Evolutionary conservation across 768 basidiomycete species (phyloP), one percentile per base, ranked within the genome.

Genomic region (Pleurotus djamor): DNA sequence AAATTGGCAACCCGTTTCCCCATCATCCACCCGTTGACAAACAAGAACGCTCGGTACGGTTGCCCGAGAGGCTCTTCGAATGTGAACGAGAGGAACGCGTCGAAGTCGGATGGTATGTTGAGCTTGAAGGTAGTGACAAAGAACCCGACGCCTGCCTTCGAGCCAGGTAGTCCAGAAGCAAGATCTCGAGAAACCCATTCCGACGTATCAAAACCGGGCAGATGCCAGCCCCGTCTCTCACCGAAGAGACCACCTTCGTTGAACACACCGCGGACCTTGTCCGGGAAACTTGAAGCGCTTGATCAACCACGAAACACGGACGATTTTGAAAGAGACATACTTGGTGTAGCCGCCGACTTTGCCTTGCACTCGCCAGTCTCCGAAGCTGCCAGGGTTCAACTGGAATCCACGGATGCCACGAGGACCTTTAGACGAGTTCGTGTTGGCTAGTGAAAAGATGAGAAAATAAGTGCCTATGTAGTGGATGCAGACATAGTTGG

Each of bases 1-100:
- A 89, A 79, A 65, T 89, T 87, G 12, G 74, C 85, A n/a, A 88
- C 79, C 16, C 86, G 70, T 72, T 92, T 93, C 7, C 92, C 92
- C 83, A 91, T 91, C 83, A 89, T 88, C 92, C 92, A 94, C 10
- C 92, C 92, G 64, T 94, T 93, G 16, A 94, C 87, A 60, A 90
- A 93, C 44, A 94, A 64, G 47, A 84, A 76, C 3, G 87, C 85
- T 13, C 91, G 81, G 65, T 92, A 93, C 21, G 89, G 80, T 65
- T 89, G 85, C 4, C 79, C 79, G 5, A 76, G 66, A 1, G 79
- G 70, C 49, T 86, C 79, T 50, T 85, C 81, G 67, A 92, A 93
- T 0, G 79, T 83, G 67, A 93, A 91, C 12, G 87, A 88, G 64
- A 93, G 72, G 62, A 83, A 83, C 4, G 84, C 80, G 65, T 94